phyloP scores from a whole-genome alignment of 177 flowering plant genomes.

The Telopea speciosissima region DNA sequence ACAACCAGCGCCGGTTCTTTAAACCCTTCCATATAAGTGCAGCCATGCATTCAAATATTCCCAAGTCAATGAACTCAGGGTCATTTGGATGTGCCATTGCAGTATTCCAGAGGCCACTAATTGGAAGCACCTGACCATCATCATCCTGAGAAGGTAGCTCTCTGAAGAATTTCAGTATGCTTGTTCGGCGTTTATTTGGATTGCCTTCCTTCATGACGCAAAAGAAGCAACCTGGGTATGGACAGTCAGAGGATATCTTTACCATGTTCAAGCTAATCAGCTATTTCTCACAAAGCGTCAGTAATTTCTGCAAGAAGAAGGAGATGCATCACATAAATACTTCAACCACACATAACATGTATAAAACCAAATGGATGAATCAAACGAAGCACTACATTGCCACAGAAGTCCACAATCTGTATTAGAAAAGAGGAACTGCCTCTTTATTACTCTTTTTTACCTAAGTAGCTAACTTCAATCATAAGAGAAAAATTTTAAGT shows the following conservation, averaged over 20 bases:
- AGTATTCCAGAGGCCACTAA: conserved; percentile 99
- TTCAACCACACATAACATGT: background rate
- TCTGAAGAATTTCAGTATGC: conserved; percentile 81
- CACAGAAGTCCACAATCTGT: no score
- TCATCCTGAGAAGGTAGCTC: conserved; percentile 98
- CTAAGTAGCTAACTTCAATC: background rate
- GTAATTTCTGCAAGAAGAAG: conserved; percentile 4
- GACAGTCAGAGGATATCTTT: conserved; percentile 75
- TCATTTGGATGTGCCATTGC: conserved; percentile 99
- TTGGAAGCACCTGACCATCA: conserved; percentile 99
- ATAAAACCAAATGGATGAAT: no score
- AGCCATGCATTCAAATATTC: conserved; percentile 97
- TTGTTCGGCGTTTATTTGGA: conserved; percentile 86
- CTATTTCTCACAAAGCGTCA: conserved; percentile 16
- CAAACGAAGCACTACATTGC: no score
- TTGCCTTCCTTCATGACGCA: conserved; percentile 99
- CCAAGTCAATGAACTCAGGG: conserved; percentile 94
- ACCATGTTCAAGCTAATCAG: conserved; percentile 44
- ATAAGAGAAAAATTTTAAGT: background rate
- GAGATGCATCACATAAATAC: background rate
- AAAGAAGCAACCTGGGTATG: conserved; percentile 98
- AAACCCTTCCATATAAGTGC: conserved; percentile 97
- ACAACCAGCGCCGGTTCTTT: conserved; percentile 92
- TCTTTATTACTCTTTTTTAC: background rate
- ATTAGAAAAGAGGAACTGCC: background rate